These are phyloP conservation scores for Flammula alnicola DNA, from an alignment of 1,284 basidiomycete species.

Conservation along the genomic window DNA sequence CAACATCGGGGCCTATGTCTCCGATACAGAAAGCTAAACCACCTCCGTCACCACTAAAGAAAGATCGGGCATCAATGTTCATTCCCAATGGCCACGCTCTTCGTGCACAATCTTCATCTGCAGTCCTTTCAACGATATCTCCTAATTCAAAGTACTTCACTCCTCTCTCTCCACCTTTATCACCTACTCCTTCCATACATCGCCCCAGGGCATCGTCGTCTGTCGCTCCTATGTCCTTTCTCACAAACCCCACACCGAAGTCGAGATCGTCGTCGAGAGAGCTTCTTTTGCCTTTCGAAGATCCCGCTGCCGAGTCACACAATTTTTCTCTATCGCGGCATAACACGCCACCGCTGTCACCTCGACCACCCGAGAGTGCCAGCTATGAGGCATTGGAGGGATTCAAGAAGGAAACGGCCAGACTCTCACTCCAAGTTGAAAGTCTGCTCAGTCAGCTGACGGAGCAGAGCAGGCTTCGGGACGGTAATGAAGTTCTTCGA, in stretches of 20 bases:
- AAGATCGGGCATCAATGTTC: conserved; percentile 12
- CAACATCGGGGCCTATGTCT: conserved; percentile 8
- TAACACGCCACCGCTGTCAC: conserved; percentile 13
- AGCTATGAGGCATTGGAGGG: conserved; percentile 17
- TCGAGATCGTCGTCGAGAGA: neutral
- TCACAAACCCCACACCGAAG: conserved; percentile 1
- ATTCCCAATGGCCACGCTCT: conserved; percentile 5
- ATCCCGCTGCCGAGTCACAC: conserved; percentile 10
- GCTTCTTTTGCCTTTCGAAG: conserved; percentile 24
- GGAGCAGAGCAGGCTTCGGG: conserved; percentile 27
- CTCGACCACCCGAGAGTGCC: conserved; percentile 7
- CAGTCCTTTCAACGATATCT: neutral
- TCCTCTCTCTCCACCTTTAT: conserved; percentile 12
- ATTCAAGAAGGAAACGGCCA: conserved; percentile 31
- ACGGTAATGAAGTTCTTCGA: conserved; percentile 28
- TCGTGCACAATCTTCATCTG: conserved; percentile 1
- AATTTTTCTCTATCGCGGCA: conserved; percentile 7
- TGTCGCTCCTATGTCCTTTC: conserved; percentile 9
- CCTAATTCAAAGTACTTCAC: conserved; percentile 8
- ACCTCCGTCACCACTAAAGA: conserved; percentile 20
- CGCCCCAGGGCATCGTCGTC: conserved; percentile 8
- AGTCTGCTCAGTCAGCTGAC: conserved; percentile 30
- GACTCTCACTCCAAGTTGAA: conserved; percentile 29
- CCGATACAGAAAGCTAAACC: conserved; percentile 17
- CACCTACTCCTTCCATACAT: conserved; percentile 7